Percentiles rank a stretch among this genome's conserved stretches.
phyloP scores from a whole-genome alignment of 257 asterid genomes.

The Penstemon davidsonii region DNA sequence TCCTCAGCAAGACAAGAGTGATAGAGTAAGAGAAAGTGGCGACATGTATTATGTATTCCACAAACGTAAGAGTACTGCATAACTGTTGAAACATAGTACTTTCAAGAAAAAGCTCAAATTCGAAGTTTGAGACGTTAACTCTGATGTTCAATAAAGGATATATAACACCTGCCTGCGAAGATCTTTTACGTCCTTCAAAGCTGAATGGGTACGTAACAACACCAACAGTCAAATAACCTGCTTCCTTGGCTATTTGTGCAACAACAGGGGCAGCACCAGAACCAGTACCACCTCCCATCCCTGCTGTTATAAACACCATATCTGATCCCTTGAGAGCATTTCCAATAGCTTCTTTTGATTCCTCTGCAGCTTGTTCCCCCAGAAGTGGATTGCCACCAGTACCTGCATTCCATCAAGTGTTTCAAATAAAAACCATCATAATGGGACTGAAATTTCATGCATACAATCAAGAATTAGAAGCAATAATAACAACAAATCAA shows the following conservation, averaged over 20 bases:
- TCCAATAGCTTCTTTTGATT: slow-evolving; percentile 88
- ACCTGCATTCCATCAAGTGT: slow-evolving; percentile 51
- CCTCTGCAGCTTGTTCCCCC: slow-evolving; percentile 99
- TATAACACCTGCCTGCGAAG: slow-evolving; percentile 67
- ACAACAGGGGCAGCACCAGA: slow-evolving; percentile 99
- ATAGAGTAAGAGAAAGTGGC: neutral
- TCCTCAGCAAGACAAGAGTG: neutral
- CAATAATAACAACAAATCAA: slow-evolving; percentile 12
- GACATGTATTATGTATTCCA: neutral
- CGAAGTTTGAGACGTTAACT: slow-evolving; percentile 7
- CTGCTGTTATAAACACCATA: slow-evolving; percentile 98
- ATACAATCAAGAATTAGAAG: slow-evolving; percentile 4
- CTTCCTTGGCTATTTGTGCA: slow-evolving; percentile 90
- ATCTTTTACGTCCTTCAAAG: slow-evolving; percentile 96
- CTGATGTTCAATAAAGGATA: slow-evolving; percentile 3
- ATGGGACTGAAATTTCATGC: slow-evolving; percentile 3
- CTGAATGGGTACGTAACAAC: slow-evolving; percentile 97
- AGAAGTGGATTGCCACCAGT: slow-evolving; percentile 95
- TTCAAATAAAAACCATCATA: slow-evolving; percentile 1
- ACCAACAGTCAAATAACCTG: slow-evolving; percentile 96
- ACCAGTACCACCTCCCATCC: slow-evolving; percentile 99
- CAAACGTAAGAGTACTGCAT: neutral
- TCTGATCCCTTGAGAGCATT: slow-evolving; percentile 92
- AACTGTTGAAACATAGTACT: slow-evolving; percentile 6
- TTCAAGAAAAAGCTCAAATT: slow-evolving; percentile 18